Evolutionary conservation across 257 asterid genomes (phyloP).

Genomic region (Henckelia pumila): DNA sequence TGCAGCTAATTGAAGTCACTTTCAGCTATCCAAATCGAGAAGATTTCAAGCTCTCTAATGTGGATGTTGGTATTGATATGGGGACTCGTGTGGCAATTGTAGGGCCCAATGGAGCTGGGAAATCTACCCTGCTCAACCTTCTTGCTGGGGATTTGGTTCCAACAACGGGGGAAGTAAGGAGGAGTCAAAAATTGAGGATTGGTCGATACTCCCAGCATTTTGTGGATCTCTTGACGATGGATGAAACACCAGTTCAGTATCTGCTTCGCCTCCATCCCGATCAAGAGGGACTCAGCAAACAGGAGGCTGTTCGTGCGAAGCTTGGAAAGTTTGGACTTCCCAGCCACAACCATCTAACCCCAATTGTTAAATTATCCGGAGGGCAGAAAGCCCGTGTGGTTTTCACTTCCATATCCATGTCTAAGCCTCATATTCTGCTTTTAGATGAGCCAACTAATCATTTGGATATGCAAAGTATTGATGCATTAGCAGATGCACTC

Average conservation of each 20-base stretch:
- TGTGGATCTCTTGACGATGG: constrained; percentile 63
- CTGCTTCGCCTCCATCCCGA: constrained; percentile 68
- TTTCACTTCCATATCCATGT: constrained; percentile 71
- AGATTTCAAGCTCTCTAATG: constrained; percentile 58
- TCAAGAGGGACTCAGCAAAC: constrained; percentile 67
- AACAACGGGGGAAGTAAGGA: constrained; percentile 56
- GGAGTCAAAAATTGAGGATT: constrained; percentile 62
- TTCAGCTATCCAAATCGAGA: constrained; percentile 57
- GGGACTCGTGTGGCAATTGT: constrained; percentile 77
- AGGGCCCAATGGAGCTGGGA: constrained; percentile 79
- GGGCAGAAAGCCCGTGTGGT: constrained; percentile 73
- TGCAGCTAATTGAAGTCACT: constrained; percentile 66
- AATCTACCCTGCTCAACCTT: constrained; percentile 67
- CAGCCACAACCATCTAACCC: constrained; percentile 67
- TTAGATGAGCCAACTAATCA: constrained; percentile 75
- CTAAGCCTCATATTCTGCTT: constrained; percentile 62
- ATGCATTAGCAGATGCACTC: constrained; percentile 67
- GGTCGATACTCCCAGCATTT: constrained; percentile 79
- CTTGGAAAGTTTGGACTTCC: constrained; percentile 77
- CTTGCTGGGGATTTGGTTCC: constrained; percentile 68
- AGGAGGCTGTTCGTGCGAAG: constrained; percentile 68
- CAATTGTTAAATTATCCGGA: constrained; percentile 63
- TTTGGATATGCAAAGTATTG: constrained; percentile 76
- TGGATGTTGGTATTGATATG: constrained; percentile 75
- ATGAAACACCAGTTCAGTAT: constrained; percentile 64